A percentile compares a stretch with the other conserved stretches of the same genome.
Conservation (phyloP, 768 basidiomycete species). For the Russula emetica region DNA sequence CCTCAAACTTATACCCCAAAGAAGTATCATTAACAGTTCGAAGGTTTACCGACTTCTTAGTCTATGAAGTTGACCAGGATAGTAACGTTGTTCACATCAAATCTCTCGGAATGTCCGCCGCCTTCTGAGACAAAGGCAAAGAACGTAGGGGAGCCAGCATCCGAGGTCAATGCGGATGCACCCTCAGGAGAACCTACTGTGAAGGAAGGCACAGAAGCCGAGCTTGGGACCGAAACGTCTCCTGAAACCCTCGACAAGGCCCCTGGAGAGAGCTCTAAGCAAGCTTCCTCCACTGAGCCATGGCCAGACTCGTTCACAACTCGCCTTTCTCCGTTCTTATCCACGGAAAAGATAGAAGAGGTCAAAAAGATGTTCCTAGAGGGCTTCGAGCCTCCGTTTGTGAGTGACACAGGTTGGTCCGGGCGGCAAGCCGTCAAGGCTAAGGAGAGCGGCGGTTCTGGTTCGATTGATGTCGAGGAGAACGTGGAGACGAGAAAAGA, state of each 20-base stretch:
- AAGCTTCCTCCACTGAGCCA: slow-evolving; percentile 34
- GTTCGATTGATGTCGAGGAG: slow-evolving; percentile 28
- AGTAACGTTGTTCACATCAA: slow-evolving; percentile 78
- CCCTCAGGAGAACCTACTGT: slow-evolving; percentile 24
- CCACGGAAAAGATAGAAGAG: slow-evolving; percentile 51
- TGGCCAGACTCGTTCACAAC: slow-evolving; percentile 64
- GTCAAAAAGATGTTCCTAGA: slow-evolving; percentile 75
- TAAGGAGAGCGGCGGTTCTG: slow-evolving; percentile 30
- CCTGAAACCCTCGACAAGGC: slow-evolving; percentile 9
- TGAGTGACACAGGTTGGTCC: slow-evolving; percentile 74
- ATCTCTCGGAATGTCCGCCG: slow-evolving; percentile 66
- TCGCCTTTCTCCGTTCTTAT: slow-evolving; percentile 58
- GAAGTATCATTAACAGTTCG: slow-evolving; percentile 18
- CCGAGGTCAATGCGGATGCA: slow-evolving; percentile 23
- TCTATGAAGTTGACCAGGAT: slow-evolving; percentile 83
- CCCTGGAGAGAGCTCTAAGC: slow-evolving; percentile 23
- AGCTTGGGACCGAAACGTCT: not conserved
- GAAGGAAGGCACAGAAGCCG: slow-evolving; percentile 17
- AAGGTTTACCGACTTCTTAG: slow-evolving; percentile 97
- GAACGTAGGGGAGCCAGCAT: slow-evolving; percentile 31
- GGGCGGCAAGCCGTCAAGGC: slow-evolving; percentile 41
- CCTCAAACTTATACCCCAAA: not conserved
- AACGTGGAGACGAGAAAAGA: slow-evolving; percentile 26
- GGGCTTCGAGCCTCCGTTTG: slow-evolving; percentile 72
- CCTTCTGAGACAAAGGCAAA: slow-evolving; percentile 44